Base-by-base conservation (phyloP, 2,329 filamentous ascomycete species). In the Colletotrichum spinosum region DNA sequence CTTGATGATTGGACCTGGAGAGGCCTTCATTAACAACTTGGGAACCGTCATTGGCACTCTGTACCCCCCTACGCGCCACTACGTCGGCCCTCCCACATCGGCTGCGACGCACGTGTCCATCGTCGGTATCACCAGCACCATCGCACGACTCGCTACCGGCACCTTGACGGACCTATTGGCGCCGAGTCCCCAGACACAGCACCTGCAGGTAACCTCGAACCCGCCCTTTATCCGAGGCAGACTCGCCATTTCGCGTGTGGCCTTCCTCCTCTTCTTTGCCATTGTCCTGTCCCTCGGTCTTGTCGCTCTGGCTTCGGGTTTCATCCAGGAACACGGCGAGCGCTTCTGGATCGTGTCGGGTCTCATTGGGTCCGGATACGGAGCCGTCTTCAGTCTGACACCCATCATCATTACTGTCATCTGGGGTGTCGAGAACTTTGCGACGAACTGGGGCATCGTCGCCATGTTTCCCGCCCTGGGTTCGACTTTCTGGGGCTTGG, bases 341-440 rank as follows among this genome's bases (percentile, higher is more conserved):
- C 87, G 93, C 41, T 97, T 98, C 80, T 95, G 94, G 86, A 79
- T 95, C 52, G 92, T 97, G 8, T 97, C 93, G 0, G 88, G 91
- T 0, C 84, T 94, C 1, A 89, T 99, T 7, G 96, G 96, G 7
- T 90, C 94, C 1, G 96, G 96, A 49, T 98, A 99, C 74, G 96
- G 96, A 49, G 94, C 94, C 38, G 88, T 94, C 25, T 99, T 98
- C 81, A 92, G 89, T 52, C 85, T 98, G 6, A 92, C 92, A 0
- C 96, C 96, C 2, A 94, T 98, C 69, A 92, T 98, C 61, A 91
- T 97, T 70, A 93, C 90, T n/a, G 94, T 97, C 9, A 95, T 99
- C 50, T 99, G 96, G 96, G 96, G 96, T 34, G 94, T 97, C 0
- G 94, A 98, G 81, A 99, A 98, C 76, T 98, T 99, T 75, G 96